Evolutionary conservation across 2,329 filamentous ascomycete species (phyloP).

Genomic region (Cladosporium cucumerinum): DNA sequence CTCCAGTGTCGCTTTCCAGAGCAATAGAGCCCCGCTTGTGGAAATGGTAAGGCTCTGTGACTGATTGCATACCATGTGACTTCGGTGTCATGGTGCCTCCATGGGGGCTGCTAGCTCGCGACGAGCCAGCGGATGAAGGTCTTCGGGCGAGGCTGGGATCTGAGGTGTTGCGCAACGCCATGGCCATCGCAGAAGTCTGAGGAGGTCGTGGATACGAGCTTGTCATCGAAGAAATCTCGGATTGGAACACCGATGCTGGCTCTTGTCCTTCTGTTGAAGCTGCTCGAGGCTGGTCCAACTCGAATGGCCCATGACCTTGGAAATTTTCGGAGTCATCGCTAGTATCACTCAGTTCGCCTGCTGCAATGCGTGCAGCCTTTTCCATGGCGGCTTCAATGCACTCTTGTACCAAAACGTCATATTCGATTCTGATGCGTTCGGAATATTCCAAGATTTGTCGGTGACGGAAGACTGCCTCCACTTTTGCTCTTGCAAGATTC

Average conservation of each 20-base stretch:
- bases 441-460: slow-evolving; percentile 92
- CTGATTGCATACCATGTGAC: slow-evolving; percentile 61
- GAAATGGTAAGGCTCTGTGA: slow-evolving; percentile 50
- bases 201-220: slow-evolving; percentile 54
- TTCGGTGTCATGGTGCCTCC: slow-evolving; percentile 82
- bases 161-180: slow-evolving; percentile 54
- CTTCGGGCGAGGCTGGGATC: slow-evolving; percentile 49
- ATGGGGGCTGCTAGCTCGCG: slow-evolving; percentile 81
- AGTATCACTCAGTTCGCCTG: slow-evolving; percentile 80
- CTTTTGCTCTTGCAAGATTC: slow-evolving; percentile 77
- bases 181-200: slow-evolving; percentile 51
- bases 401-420: slow-evolving; percentile 87
- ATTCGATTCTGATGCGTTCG: slow-evolving; percentile 91
- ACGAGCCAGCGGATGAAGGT: slow-evolving; percentile 67
- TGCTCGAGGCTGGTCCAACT: background rate
- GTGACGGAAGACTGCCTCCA: slow-evolving; percentile 88
- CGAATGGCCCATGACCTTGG: slow-evolving; percentile 9
- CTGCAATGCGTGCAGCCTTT: slow-evolving; percentile 84
- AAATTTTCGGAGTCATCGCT: slow-evolving; percentile 30
- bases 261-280: background rate
- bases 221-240: slow-evolving; percentile 55
- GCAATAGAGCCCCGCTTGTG: slow-evolving; percentile 75
- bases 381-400: slow-evolving; percentile 89
- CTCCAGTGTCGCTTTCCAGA: slow-evolving; percentile 77
- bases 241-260: slow-evolving; percentile 1